Evolutionary conservation across 169 alveolate genomes (phyloP), one percentile per base, ranked within the genome.

Genomic region (Plasmodium relictum): DNA sequence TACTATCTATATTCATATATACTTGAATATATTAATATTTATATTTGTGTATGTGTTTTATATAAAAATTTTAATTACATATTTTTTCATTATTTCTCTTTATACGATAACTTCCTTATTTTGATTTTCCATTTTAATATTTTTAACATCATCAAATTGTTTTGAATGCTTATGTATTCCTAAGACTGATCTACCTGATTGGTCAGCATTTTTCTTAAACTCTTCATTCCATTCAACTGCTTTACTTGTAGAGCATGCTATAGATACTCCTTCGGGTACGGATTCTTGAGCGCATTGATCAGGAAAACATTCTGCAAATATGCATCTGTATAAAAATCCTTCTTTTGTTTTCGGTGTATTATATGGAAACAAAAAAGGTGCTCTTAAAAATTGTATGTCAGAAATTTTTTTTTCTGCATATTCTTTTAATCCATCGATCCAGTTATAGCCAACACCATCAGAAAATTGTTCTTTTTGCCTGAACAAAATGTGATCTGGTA

Each of bases 391-490:
- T 45, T 73, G 87, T 20, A 39, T 26, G 62, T 95, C 96, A 1
- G 95, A 73, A 16, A 93, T 69, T 62, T 88, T 69, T 68, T 78
- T 72, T 42, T 93, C 95, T 8, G 95, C 93, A 58, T 92, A 56
- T 37, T 73, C 93, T 16, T 89, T 92, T 48, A 95, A 62, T 16
- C 94, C 92, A 72, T 93, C 93, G 61, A 87, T 93, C 97, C 96
- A 95, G 39, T 63, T 74, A 73, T 92, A 91, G 0, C 96, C 96
- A 14, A 95, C 96, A 8, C 96, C 97, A 86, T 95, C 96, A 20
- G 95, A 90, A 73, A 96, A 96, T 88, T 93, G 95, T 91, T 96
- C 98, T 87, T 96, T 96, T 73, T 94, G 96, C 88, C 98, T 91
- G 97, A 96, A 96, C 6, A 97, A 61, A 1, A 96, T 92, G 16